Evolutionary conservation across 2,329 filamentous ascomycete genomes (phyloP), one percentile per base, ranked within the genome.

Genomic region (Alternaria sp.): DNA sequence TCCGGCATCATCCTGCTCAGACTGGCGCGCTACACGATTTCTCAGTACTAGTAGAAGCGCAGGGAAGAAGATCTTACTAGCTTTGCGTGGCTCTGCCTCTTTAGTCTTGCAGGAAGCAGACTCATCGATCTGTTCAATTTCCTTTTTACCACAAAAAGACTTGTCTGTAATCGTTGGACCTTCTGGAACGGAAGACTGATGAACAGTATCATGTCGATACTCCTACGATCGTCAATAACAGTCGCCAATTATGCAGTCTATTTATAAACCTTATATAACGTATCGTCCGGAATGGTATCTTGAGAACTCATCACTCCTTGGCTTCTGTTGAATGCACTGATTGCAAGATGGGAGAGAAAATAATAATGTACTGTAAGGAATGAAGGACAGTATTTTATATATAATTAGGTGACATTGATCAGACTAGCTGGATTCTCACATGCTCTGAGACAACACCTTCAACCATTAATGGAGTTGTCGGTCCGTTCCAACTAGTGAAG

Each of bases 241-340:
- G 28, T 8, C 22, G 16, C 20, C 5, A 28, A 57, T 50, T 3
- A 22, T 50, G 28, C 11, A 36, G 4, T 8, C 43, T 50, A 3
- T 16, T 14, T 28, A 30, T 5, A 57, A 45, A 57, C 38, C 20
- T 43, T 2, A 28, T 44, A 57, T 20, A 50, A 22, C 18, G 28
- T 57, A 12, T 57, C 14, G 28, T 57, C 54, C 43, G 16, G 27
- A 44, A 57, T 44, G 20, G 45, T 57, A 11, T 50, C 36, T 57
- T 36, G 16, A 44, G 45, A 57, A 51, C 20, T 28, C 16, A 57
- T 57, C 11, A 43, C 28, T 50, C 38, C 38, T 44, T 44, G 7
- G 11, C 45, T 57, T 34, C 34, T 22, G 1, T 1, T 20, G 45
- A 44, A 50, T 5, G 16, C 11, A 50, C 20, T 4, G 20, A 14